Conservation (phyloP, 495 filamentous ascomycete species). For the Podospora pseudocomata region DNA sequence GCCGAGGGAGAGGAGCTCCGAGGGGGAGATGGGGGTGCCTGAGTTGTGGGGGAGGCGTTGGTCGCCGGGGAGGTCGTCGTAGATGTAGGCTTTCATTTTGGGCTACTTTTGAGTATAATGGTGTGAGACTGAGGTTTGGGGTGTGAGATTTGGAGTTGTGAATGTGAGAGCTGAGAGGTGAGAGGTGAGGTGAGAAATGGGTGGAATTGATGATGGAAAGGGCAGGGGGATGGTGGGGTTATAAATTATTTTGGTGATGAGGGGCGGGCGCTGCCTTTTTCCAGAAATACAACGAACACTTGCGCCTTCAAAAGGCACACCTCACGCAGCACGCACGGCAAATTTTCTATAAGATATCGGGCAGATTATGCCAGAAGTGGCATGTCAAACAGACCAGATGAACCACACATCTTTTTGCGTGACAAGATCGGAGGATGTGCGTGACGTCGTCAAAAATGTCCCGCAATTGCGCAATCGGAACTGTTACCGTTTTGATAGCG, state of each 20-base stretch:
- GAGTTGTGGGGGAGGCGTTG: constrained; percentile 90
- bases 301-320: neutral
- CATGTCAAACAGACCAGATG: neutral
- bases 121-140: neutral
- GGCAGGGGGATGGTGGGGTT: neutral
- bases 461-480: constrained; percentile 4
- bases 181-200: neutral
- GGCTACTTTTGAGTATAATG: neutral
- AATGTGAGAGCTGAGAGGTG: neutral
- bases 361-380: neutral
- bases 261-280: neutral
- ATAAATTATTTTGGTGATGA: constrained; percentile 3
- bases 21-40: constrained; percentile 55
- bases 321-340: neutral
- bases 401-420: neutral
- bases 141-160: neutral
- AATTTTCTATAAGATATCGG: neutral
- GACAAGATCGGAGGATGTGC: neutral
- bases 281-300: neutral
- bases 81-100: constrained; percentile 79
- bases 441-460: neutral
- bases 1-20: constrained; percentile 68
- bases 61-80: constrained; percentile 78
- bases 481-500: neutral
- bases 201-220: neutral